Base-by-base conservation (phyloP, 2,329 filamentous ascomycete genomes). In the Penicillium italicum region DNA sequence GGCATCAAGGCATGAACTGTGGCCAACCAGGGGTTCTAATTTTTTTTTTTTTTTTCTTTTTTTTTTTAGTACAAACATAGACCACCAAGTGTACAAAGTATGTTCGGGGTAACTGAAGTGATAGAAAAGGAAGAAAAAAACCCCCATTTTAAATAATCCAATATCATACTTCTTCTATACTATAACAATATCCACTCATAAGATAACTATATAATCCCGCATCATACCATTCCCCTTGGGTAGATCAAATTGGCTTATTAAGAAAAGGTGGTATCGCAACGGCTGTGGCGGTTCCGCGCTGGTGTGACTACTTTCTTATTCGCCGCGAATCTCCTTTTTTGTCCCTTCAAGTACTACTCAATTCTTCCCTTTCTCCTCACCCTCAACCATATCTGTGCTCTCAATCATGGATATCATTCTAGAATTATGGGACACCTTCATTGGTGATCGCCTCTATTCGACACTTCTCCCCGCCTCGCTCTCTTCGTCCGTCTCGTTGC, bases 341-440 rank as follows among this genome's bases (percentile, higher is more conserved):
- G 51, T 54, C 58, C 50, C 37, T 26, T 51, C 41, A 50, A 47
- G 31, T 55, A 51, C 47, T 4, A 22, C 37, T 16, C 34, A 43
- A 28, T 30, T 37, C 24, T 26, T 34, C 37, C 14, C 6, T 40
- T 26, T 30, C 28, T 45, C 37, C 14, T 18, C n/a, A 44, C 40
- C 54, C 24, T 37, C 50, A 31, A 47, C 45, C 44, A 28, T 37
- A 43, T 31, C 36, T 41, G 45, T 42, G 24, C 14, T 26, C 24
- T 37, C 16, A 54, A 59, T 72, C 74, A 97, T 97, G 93, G 93
- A 97, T 80, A 85, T 97, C 76, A 85, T 94, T 43, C 87, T 97
- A 63, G 92, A 97, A 76, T 67, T 92, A 57, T 82, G 85, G 75
- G 93, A 97, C 76, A 90, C 87, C 66, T 90, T 88, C 69, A 68